Conservation (phyloP, 2,329 filamentous ascomycete species). For the Sarocladiaceae sp. region DNA sequence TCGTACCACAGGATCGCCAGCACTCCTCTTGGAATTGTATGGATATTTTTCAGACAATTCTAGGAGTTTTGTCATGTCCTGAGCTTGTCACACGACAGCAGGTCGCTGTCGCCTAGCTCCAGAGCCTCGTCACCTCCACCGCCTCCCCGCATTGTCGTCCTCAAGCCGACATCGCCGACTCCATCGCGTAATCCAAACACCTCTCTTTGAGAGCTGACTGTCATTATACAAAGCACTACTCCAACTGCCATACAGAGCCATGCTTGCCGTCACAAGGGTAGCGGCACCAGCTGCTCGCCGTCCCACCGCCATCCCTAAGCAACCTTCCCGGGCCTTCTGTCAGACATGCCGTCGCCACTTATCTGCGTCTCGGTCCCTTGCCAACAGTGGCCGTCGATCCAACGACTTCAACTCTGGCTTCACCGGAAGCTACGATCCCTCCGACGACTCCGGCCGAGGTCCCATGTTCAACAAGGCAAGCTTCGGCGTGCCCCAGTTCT, state of each 20-base stretch:
- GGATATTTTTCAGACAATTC: not conserved
- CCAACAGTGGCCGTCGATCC: constrained; percentile 27
- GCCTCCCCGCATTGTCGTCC: constrained; percentile 6
- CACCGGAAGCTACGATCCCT: constrained; percentile 53
- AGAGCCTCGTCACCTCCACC: not conserved
- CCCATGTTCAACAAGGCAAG: constrained; percentile 52
- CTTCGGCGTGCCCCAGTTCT: constrained; percentile 57
- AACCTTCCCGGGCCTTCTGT: constrained; percentile 11
- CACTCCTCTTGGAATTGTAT: not conserved
- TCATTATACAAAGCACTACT: not conserved
- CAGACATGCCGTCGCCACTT: constrained; percentile 17
- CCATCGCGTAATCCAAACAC: too few relatives aligned
- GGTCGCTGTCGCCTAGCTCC: constrained; percentile 2
- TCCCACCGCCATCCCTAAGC: constrained; percentile 11
- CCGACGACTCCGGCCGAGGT: constrained; percentile 44
- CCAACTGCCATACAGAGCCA: not conserved
- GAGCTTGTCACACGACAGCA: not conserved
- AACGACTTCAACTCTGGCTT: constrained; percentile 51
- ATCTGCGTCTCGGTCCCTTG: constrained; percentile 17
- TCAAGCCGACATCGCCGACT: constrained; percentile 4
- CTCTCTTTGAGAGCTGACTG: too few relatives aligned
- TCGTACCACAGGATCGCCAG: too few relatives aligned
- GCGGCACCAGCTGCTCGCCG: constrained; percentile 13
- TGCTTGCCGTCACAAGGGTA: constrained; percentile 6
- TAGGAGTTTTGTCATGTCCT: not conserved